These are phyloP conservation scores for Scalesia atractyloides DNA, from an alignment of 129 eudicot genomes.

Conservation along the genomic window DNA sequence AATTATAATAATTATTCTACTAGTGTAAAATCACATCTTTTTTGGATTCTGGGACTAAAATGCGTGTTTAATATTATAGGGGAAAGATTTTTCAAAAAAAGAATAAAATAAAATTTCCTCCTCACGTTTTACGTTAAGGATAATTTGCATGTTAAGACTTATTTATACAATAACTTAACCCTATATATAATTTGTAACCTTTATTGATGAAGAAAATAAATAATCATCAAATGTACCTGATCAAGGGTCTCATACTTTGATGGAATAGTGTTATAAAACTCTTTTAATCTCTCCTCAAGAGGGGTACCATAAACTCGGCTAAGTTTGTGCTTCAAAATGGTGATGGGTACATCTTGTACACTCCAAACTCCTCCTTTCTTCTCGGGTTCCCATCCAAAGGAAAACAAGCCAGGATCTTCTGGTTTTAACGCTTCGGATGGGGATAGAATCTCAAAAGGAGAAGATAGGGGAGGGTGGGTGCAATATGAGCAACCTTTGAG, in stretches of 20 bases:
- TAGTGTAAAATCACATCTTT: too few relatives aligned
- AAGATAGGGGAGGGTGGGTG: conserved; percentile 75
- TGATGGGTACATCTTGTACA: conserved; percentile 65
- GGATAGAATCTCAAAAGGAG: conserved; percentile 65
- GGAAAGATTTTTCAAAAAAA: too few relatives aligned
- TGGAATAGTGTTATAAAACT: conserved; percentile 58
- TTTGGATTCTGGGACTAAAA: too few relatives aligned
- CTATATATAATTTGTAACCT: neutral
- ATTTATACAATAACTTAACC: too few relatives aligned
- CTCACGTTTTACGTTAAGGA: too few relatives aligned
- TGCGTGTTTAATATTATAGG: too few relatives aligned
- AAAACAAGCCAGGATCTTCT: conserved; percentile 73
- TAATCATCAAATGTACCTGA: conserved; percentile 53
- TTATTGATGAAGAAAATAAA: neutral
- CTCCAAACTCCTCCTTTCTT: conserved; percentile 68
- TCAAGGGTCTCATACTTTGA: conserved; percentile 84
- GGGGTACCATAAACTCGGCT: conserved; percentile 85
- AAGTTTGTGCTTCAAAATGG: conserved; percentile 71
- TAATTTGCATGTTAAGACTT: too few relatives aligned
- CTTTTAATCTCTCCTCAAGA: conserved; percentile 64
- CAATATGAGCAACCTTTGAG: conserved; percentile 66
- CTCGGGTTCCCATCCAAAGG: conserved; percentile 73
- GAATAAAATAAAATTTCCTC: too few relatives aligned
- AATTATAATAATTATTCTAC: too few relatives aligned
- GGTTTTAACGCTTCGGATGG: conserved; percentile 76